Evolutionary conservation across 2,329 filamentous ascomycete genomes (phyloP).

Genomic region (Hypoxylon sp.): DNA sequence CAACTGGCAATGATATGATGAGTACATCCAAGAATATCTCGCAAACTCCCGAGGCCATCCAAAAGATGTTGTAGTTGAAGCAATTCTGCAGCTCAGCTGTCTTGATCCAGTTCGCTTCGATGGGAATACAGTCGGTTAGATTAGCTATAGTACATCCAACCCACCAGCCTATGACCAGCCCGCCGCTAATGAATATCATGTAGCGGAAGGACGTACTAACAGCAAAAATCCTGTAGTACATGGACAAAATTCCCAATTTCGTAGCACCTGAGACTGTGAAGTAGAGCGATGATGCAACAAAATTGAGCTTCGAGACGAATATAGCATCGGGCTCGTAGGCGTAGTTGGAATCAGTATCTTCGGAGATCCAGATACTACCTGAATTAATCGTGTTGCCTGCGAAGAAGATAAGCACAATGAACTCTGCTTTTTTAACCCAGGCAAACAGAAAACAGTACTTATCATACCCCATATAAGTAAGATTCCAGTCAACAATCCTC

Average conservation of each 20-base stretch:
- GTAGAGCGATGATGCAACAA: conserved; percentile 51
- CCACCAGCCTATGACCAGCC: conserved; percentile 47
- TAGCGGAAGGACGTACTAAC: conserved; percentile 47
- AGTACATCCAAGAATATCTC: conserved; percentile 43
- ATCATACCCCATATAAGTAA: not conserved
- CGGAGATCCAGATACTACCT: conserved; percentile 28
- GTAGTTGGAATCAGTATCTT: conserved; percentile 31
- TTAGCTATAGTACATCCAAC: conserved; percentile 46
- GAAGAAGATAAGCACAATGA: conserved; percentile 2
- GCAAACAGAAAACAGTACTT: not conserved
- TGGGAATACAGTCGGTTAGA: conserved; percentile 47
- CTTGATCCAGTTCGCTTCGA: conserved; percentile 43
- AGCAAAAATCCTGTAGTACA: conserved; percentile 55
- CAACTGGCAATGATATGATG: conserved; percentile 41
- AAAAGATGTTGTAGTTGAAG: conserved; percentile 45
- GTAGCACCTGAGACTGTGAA: conserved; percentile 51
- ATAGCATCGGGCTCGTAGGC: conserved; percentile 33
- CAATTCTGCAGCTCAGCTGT: conserved; percentile 42
- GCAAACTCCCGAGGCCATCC: conserved; percentile 34
- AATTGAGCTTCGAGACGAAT: conserved; percentile 43
- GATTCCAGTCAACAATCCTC: not conserved
- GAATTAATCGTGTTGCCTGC: conserved; percentile 33
- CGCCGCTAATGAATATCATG: conserved; percentile 39
- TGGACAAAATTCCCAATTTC: conserved; percentile 54
- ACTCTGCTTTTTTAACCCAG: no score